phyloP scores from a whole-genome alignment of 352 stramenopile genomes.

The Elongisporangium senticosum region DNA sequence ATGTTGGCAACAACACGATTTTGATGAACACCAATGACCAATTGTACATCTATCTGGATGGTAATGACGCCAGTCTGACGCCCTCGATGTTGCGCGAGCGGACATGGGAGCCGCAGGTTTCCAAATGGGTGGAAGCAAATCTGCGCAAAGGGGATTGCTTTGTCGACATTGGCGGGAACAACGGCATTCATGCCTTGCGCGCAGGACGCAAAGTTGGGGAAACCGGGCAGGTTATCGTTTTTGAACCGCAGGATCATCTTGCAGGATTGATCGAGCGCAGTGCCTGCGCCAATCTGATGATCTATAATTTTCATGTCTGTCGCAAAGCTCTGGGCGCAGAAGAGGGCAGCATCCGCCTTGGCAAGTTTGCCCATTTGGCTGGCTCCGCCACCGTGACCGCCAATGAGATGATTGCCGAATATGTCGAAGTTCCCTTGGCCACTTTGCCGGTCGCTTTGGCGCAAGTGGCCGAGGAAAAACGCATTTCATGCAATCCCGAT shows the following conservation, averaged over 20 bases:
- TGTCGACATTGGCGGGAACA: slow-evolving; percentile 5
- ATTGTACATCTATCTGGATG: slow-evolving; percentile 6
- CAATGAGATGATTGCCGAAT: slow-evolving; percentile 6
- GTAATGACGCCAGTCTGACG: slow-evolving; percentile 5
- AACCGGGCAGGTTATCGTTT: slow-evolving; percentile 5
- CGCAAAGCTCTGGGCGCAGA: slow-evolving; percentile 4
- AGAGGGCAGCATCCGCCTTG: slow-evolving; percentile 4
- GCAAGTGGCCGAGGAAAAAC: slow-evolving; percentile 5
- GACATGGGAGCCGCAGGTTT: slow-evolving; percentile 5
- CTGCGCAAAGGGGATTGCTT: slow-evolving; percentile 5
- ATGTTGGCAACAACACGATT: slow-evolving; percentile 6
- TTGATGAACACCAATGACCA: slow-evolving; percentile 6
- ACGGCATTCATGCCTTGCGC: slow-evolving; percentile 5
- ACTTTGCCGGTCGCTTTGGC: slow-evolving; percentile 5
- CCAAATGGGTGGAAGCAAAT: slow-evolving; percentile 5
- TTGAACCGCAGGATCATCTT: slow-evolving; percentile 5
- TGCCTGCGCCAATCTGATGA: slow-evolving; percentile 5
- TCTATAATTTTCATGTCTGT: slow-evolving; percentile 6
- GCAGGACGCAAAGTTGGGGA: slow-evolving; percentile 5
- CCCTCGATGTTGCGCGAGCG: slow-evolving; percentile 4
- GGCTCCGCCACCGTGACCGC: slow-evolving; percentile 3
- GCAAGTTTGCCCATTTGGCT: slow-evolving; percentile 5
- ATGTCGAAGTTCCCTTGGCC: slow-evolving; percentile 5
- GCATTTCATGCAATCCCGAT: slow-evolving; percentile 5
- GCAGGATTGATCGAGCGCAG: slow-evolving; percentile 5